These are phyloP conservation scores for Astrocystis sublimbata DNA, from an alignment of 495 filamentous ascomycete species.

Conservation along the genomic window DNA sequence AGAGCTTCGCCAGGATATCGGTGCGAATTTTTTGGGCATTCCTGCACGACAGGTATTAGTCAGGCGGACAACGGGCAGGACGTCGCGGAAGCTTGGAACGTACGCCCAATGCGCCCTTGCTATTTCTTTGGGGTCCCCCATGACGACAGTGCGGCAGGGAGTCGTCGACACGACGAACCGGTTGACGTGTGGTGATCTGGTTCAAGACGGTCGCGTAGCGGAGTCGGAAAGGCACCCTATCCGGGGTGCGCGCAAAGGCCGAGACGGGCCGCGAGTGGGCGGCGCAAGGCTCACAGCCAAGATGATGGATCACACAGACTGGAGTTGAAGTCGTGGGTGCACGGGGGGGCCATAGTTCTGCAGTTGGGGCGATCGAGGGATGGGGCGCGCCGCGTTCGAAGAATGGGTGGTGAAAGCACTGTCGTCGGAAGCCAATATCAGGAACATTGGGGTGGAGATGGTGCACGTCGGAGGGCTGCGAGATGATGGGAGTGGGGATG, in stretches of 20 bases:
- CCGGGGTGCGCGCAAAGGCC: constrained; percentile 24
- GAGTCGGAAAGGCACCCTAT: constrained; percentile 18
- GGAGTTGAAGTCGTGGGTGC: constrained; percentile 24
- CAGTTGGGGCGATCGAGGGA: constrained; percentile 18
- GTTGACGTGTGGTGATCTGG: no score
- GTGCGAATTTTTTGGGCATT: constrained; percentile 35
- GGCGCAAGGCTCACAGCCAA: constrained; percentile 34
- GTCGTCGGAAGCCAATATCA: constrained; percentile 31
- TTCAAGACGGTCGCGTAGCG: constrained; percentile 11
- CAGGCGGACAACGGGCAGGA: background rate
- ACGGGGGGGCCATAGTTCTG: constrained; percentile 36
- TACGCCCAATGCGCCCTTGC: constrained; percentile 33
- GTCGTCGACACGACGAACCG: constrained; percentile 9
- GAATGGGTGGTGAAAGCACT: constrained; percentile 21
- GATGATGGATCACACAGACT: constrained; percentile 37
- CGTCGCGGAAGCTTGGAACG: constrained; percentile 6
- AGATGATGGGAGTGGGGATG: no score
- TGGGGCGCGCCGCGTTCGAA: constrained; percentile 24
- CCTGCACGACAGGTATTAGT: constrained; percentile 22
- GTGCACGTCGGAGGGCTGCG: constrained; percentile 9
- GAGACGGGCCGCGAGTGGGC: constrained; percentile 22
- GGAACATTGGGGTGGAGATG: constrained; percentile 33
- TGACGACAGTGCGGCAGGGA: constrained; percentile 9
- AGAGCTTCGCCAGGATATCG: constrained; percentile 28
- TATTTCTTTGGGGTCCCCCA: constrained; percentile 30